Evolutionary conservation across 495 filamentous ascomycete species (phyloP).

Genomic region (Astrocystis sublimbata): DNA sequence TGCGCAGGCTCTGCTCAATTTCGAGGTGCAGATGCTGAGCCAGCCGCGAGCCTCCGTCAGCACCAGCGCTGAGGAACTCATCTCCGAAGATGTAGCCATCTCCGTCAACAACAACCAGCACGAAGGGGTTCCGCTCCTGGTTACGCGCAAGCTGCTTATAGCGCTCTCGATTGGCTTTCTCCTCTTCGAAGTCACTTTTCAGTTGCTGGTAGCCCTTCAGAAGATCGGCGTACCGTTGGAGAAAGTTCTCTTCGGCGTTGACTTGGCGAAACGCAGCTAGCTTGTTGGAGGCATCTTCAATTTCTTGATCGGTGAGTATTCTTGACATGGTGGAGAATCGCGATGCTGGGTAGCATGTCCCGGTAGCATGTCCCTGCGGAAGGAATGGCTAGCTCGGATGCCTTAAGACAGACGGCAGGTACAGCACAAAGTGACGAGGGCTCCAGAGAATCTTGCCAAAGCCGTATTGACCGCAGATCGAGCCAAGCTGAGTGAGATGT

Average conservation of each 20-base stretch:
- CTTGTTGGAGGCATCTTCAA: conserved; percentile 13
- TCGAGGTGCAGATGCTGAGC: conserved; percentile 55
- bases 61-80: conserved; percentile 49
- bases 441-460: background rate
- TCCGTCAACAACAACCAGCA: conserved; percentile 61
- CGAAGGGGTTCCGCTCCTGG: conserved; percentile 60
- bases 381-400: background rate
- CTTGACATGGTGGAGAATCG: background rate
- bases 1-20: conserved; percentile 50
- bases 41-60: conserved; percentile 58
- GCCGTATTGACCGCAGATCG: background rate
- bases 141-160: conserved; percentile 56
- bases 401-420: background rate
- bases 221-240: conserved; percentile 44
- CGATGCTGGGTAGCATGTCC: background rate
- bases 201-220: conserved; percentile 53
- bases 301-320: conserved; percentile 13
- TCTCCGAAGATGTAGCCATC: conserved; percentile 66
- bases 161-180: conserved; percentile 53
- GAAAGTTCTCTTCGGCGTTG: conserved; percentile 34
- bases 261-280: conserved; percentile 6
- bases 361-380: background rate
- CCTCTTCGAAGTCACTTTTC: conserved; percentile 60
- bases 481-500: background rate
- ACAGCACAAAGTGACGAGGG: background rate